Evolutionary conservation across 306 rosid species (phyloP), one percentile per base, ranked within the genome.

Genomic region (Acacia acuminata): DNA sequence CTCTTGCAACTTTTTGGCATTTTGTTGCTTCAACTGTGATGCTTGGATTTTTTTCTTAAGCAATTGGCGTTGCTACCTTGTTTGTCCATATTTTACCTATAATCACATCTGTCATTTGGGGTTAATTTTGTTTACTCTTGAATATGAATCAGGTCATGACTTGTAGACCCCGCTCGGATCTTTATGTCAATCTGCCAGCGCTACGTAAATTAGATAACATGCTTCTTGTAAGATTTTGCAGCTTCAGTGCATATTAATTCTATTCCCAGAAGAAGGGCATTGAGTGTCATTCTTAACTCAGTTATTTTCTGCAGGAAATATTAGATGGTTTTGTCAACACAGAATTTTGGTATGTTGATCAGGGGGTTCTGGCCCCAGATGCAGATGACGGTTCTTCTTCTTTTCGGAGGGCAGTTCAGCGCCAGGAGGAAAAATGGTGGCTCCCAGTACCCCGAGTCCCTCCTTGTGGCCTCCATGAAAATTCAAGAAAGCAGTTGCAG

Each of bases 391-490:
- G 94, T 20, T 90, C 97, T 65, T 86, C 92, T 64, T 89, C 97
- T 75, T 90, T 91, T 69, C 87, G 86, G 71, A 88, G 85, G 87
- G 92, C 91, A 1, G 92, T 96, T 74, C 92, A 96, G 81, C 91
- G 98, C n/a, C 98, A 94, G 75, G 97, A 96, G 81, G 99, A 91
- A 72, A 96, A 94, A 76, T 94, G 99, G 98, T 96, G 98, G 99
- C 92, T 96, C 65, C 98, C 98, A 4, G 97, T 94, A 11, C 99
- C 98, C 13, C 91, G 93, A 60, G 97, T 94, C 73, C 98, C 99
- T 77, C 83, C 97, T 2, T 90, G 93, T 15, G 98, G 98, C 71
- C 97, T 96, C 79, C 83, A 89, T 5, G 97, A 94, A 65, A 81
- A 82, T 78, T 76, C 94, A 42, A 90, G 97, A 87, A 94, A 90